phyloP scores from a whole-genome alignment of 805 yeast genomes.

The Kuraishia borneana region DNA sequence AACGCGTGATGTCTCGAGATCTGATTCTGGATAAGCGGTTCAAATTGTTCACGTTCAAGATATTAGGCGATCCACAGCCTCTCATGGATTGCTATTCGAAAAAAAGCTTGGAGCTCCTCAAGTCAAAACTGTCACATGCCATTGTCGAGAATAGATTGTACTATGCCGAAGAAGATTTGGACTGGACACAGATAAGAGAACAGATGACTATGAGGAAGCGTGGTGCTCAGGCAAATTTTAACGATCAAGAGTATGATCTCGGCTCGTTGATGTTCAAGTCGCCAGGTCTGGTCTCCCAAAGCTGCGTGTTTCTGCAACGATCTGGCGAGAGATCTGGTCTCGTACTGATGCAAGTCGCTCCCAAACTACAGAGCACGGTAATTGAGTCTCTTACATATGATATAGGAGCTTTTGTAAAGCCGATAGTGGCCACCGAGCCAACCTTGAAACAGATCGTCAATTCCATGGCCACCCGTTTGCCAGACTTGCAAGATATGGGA shows the following conservation, averaged over 20 bases:
- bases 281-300: neutral
- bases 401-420: constrained; percentile 11
- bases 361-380: constrained; percentile 11
- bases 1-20: neutral
- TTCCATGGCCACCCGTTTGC: constrained; percentile 3
- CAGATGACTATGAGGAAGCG: neutral
- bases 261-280: constrained; percentile 1
- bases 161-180: neutral
- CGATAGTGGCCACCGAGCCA: constrained; percentile 6
- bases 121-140: neutral
- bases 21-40: constrained; percentile 1
- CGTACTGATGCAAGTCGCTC: constrained; percentile 10
- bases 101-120: neutral
- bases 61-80: neutral
- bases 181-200: neutral
- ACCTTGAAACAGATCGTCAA: constrained; percentile 8
- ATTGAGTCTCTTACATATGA: constrained; percentile 11
- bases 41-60: neutral
- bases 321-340: constrained; percentile 1
- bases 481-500: constrained; percentile 8
- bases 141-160: neutral
- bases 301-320: neutral
- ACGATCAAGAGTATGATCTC: neutral
- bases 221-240: neutral
- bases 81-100: neutral